Evolutionary conservation across 2,329 filamentous ascomycete genomes (phyloP).

Genomic region (Monosporascus sp.): DNA sequence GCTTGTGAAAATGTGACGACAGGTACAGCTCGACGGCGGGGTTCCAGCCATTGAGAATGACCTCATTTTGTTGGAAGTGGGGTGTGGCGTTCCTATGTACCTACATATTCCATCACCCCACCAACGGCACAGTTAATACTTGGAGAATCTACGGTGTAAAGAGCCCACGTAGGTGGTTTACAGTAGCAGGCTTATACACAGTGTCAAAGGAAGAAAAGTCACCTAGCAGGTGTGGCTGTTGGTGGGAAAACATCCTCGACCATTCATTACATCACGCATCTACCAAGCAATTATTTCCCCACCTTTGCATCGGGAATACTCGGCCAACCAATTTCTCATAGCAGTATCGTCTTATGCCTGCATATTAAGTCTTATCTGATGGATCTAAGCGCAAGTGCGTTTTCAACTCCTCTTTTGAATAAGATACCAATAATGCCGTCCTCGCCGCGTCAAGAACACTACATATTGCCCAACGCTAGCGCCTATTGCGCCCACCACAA

Average conservation of each 20-base stretch:
- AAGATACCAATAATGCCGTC: background rate
- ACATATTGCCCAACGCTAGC: background rate
- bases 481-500: background rate
- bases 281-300: background rate
- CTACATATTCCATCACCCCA: too few relatives aligned
- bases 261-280: background rate
- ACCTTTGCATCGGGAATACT: background rate
- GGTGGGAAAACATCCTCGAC: background rate
- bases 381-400: too few relatives aligned
- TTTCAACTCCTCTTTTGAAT: background rate
- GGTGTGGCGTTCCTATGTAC: background rate
- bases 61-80: conserved; percentile 4
- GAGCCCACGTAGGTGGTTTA: too few relatives aligned
- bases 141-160: too few relatives aligned
- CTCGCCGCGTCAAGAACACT: background rate
- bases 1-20: background rate
- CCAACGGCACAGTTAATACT: too few relatives aligned
- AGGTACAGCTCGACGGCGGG: background rate
- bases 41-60: background rate
- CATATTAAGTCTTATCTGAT: too few relatives aligned
- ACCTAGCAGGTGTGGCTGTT: too few relatives aligned
- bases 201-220: too few relatives aligned
- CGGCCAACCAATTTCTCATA: background rate
- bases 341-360: too few relatives aligned
- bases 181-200: too few relatives aligned